These are phyloP conservation scores for Pleurotus ostreatus DNA, from an alignment of 768 basidiomycete species.

Conservation along the genomic window DNA sequence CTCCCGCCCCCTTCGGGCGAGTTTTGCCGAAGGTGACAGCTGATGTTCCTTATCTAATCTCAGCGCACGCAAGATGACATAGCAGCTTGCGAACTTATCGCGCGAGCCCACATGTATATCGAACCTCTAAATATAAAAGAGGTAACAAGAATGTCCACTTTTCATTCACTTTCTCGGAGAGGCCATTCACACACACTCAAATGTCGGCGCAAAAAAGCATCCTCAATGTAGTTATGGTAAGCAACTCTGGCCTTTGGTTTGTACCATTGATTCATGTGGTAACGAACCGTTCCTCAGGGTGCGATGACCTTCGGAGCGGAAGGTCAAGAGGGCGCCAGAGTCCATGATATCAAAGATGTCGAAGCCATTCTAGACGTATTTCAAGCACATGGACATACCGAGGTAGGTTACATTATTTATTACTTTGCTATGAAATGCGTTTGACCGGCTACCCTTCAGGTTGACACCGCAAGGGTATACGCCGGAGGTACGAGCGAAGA, in stretches of 20 bases:
- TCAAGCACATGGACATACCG: slow-evolving; percentile 50
- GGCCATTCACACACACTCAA: too few relatives aligned
- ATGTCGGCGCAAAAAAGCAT: background rate
- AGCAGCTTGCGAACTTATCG: too few relatives aligned
- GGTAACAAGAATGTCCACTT: too few relatives aligned
- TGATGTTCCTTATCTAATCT: too few relatives aligned
- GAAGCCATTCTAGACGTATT: slow-evolving; percentile 52
- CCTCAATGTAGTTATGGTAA: background rate
- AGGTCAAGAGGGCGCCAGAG: slow-evolving; percentile 44
- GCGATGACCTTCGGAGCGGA: slow-evolving; percentile 51
- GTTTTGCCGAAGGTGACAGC: too few relatives aligned
- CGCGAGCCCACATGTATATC: too few relatives aligned
- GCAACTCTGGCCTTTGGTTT: background rate
- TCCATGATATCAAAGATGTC: slow-evolving; percentile 43
- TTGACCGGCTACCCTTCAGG: slow-evolving; percentile 27
- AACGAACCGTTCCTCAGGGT: slow-evolving; percentile 27
- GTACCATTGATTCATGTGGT: background rate
- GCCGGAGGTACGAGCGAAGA: slow-evolving; percentile 53
- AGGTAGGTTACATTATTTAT: slow-evolving; percentile 24
- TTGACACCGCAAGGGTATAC: slow-evolving; percentile 52
- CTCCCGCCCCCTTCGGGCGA: background rate
- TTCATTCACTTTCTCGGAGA: too few relatives aligned
- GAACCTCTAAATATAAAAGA: too few relatives aligned
- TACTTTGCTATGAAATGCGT: slow-evolving; percentile 19
- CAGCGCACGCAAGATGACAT: too few relatives aligned